Percentiles rank a stretch among this genome's conserved stretches.
Conservation (phyloP, 306 rosid species). For the Clitoria ternatea region DNA sequence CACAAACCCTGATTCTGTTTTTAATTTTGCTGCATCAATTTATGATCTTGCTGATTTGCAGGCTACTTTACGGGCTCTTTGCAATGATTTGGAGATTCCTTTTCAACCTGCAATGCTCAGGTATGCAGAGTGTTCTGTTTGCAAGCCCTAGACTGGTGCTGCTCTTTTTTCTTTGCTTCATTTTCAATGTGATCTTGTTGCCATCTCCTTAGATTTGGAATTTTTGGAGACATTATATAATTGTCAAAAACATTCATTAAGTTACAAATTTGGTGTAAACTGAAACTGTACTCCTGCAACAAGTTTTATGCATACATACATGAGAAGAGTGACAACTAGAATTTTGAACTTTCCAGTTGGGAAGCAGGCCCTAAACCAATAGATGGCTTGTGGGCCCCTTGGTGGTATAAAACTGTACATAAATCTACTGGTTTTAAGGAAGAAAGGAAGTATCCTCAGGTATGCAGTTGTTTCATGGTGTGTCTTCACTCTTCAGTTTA, state of each 20-base stretch:
- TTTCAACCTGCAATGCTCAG: slow-evolving; percentile 72
- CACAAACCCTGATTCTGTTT: slow-evolving; percentile 4
- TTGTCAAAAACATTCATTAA: not conserved
- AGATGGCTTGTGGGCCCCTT: slow-evolving; percentile 86
- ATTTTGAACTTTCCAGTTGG: slow-evolving; percentile 53
- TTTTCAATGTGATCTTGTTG: not conserved
- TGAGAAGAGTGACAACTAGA: slow-evolving; percentile 26
- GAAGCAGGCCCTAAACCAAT: slow-evolving; percentile 75
- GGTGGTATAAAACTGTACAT: slow-evolving; percentile 70
- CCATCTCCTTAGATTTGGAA: not conserved
- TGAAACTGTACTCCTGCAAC: not conserved
- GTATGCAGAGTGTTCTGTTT: slow-evolving; percentile 39
- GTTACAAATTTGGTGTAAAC: not conserved
- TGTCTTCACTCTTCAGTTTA: slow-evolving; percentile 12
- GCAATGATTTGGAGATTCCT: slow-evolving; percentile 72
- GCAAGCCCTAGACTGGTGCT: not conserved
- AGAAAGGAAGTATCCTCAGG: slow-evolving; percentile 54
- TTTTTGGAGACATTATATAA: not conserved
- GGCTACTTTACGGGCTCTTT: slow-evolving; percentile 65
- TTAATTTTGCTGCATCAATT: not conserved
- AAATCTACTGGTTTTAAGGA: slow-evolving; percentile 55
- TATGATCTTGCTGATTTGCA: slow-evolving; percentile 28
- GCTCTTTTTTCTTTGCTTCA: not conserved
- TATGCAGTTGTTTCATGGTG: slow-evolving; percentile 26
- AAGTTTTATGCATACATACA: slow-evolving; percentile 2